phyloP scores from a whole-genome alignment of 2,329 filamentous ascomycete species.

The Ceratocystis albifundus region DNA sequence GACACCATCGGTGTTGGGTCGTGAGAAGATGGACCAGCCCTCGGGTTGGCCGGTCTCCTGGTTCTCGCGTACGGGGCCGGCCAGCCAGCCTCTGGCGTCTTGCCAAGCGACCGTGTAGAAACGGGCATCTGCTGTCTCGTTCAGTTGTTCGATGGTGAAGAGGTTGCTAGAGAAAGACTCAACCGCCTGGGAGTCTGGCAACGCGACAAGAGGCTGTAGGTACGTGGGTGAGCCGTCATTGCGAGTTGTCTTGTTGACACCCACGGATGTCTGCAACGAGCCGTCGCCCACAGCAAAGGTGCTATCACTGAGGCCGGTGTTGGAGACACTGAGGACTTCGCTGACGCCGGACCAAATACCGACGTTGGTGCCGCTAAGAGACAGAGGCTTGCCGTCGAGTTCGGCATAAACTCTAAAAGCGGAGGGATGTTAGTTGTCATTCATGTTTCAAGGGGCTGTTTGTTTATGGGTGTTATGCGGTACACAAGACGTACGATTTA shows the following conservation, averaged over 20 bases:
- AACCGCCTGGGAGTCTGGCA: background rate
- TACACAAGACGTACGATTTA: conserved; percentile 13
- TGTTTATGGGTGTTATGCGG: background rate
- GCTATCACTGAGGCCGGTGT: background rate
- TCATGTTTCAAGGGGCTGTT: background rate
- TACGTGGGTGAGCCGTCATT: background rate
- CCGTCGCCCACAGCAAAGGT: background rate
- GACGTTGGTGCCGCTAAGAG: background rate
- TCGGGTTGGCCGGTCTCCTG: background rate
- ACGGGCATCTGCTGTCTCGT: background rate
- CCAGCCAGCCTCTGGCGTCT: conserved; percentile 16
- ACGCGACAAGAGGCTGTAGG: background rate
- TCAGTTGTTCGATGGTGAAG: conserved; percentile 7
- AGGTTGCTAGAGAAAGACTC: background rate
- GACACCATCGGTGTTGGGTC: background rate
- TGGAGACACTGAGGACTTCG: conserved; percentile 13
- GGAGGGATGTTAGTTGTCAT: background rate
- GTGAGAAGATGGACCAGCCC: conserved; percentile 13
- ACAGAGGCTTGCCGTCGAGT: conserved; percentile 19
- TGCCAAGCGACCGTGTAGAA: conserved; percentile 14
- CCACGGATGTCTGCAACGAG: background rate
- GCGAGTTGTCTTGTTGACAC: conserved; percentile 11
- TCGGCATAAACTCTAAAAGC: conserved; percentile 4
- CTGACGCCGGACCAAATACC: conserved; percentile 17
- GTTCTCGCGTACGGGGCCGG: conserved; percentile 11